Percentiles rank a stretch among this genome's conserved stretches.
These are phyloP conservation scores for Cantharellus anzutake DNA, from an alignment of 768 basidiomycete species.

Conservation along the genomic window DNA sequence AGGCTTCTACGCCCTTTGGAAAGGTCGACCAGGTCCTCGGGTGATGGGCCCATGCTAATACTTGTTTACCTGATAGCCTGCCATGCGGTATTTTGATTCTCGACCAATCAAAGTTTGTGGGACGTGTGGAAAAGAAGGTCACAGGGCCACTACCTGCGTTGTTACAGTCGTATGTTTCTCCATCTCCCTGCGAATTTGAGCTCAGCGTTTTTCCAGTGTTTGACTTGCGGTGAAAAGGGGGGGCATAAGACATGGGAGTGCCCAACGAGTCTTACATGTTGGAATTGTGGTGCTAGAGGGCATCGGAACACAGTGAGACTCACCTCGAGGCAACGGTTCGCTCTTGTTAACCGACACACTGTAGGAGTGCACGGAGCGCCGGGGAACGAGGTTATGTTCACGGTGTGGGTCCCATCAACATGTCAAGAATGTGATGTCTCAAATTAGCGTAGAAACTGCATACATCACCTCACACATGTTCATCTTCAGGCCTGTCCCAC, in stretches of 20 bases:
- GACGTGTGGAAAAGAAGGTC: constrained; percentile 57
- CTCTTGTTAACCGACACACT: constrained; percentile 8
- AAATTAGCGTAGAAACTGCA: background rate
- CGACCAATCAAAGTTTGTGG: constrained; percentile 42
- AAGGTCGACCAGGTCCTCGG: too few species aligned
- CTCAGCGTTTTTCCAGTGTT: constrained; percentile 29
- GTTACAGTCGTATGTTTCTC: constrained; percentile 39
- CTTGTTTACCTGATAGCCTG: background rate
- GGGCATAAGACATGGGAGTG: constrained; percentile 63
- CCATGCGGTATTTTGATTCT: constrained; percentile 37
- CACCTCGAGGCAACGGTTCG: constrained; percentile 1
- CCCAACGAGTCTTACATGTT: constrained; percentile 67
- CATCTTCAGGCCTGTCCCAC: constrained; percentile 56
- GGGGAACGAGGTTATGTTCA: constrained; percentile 19
- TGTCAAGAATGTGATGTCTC: constrained; percentile 9
- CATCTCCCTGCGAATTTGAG: background rate
- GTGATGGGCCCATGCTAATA: background rate
- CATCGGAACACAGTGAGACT: constrained; percentile 45
- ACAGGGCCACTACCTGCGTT: constrained; percentile 48
- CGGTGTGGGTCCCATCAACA: constrained; percentile 51
- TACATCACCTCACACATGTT: background rate
- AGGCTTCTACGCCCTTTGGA: too few species aligned
- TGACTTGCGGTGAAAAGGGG: constrained; percentile 63
- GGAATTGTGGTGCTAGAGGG: constrained; percentile 66
- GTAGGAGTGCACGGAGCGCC: background rate